Percentiles rank a stretch among this genome's conserved stretches.
These are phyloP conservation scores for Scheffersomyces coipomensis DNA, from an alignment of 805 yeast species.

Conservation along the genomic window DNA sequence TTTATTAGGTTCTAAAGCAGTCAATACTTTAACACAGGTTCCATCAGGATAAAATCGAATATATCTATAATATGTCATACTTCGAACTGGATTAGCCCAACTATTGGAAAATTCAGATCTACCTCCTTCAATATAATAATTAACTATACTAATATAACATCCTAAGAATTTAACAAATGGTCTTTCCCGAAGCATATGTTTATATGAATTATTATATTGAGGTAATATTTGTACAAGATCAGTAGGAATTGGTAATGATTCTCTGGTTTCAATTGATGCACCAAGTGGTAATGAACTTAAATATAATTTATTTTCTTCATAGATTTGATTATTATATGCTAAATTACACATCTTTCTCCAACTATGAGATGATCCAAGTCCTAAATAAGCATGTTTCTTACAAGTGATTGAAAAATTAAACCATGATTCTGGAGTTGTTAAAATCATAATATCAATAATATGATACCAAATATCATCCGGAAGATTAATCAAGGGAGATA, in stretches of 20 bases:
- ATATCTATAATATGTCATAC: slow-evolving; percentile 87
- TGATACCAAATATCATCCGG: slow-evolving; percentile 59
- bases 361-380: slow-evolving; percentile 49
- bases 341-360: slow-evolving; percentile 52
- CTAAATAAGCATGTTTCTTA: slow-evolving; percentile 52
- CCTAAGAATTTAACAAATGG: slow-evolving; percentile 84
- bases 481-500: slow-evolving; percentile 36
- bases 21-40: slow-evolving; percentile 62
- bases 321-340: slow-evolving; percentile 54
- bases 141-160: slow-evolving; percentile 79
- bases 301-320: slow-evolving; percentile 42
- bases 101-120: slow-evolving; percentile 61
- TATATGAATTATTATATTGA: slow-evolving; percentile 36
- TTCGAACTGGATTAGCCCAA: slow-evolving; percentile 73
- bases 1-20: slow-evolving; percentile 67
- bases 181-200: slow-evolving; percentile 55
- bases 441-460: slow-evolving; percentile 48
- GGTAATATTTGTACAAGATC: slow-evolving; percentile 28
- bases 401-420: slow-evolving; percentile 60
- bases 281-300: slow-evolving; percentile 24
- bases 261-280: slow-evolving; percentile 34
- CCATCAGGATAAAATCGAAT: slow-evolving; percentile 81
- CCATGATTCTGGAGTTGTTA: slow-evolving; percentile 61
- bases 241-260: slow-evolving; percentile 28
- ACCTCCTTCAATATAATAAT: slow-evolving; percentile 82